Evolutionary conservation across 176 grass and related monocot species (phyloP), one percentile per base, ranked within the genome.

Genomic region (Triticum aestivum): DNA sequence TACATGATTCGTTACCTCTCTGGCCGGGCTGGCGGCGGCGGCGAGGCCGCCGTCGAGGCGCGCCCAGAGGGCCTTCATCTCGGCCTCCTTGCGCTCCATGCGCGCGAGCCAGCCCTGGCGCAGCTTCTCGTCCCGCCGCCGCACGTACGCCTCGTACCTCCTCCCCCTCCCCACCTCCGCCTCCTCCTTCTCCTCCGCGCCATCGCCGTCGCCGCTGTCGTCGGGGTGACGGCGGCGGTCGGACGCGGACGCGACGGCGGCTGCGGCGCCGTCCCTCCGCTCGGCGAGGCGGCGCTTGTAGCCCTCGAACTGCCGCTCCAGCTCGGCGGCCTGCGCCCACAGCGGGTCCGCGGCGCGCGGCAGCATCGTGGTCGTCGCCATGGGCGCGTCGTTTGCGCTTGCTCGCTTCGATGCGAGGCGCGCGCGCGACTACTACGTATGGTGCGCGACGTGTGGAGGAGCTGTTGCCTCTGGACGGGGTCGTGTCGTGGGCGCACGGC

Each of bases 11-110:
- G 4, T 77, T 39, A 90, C 84, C 88, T 86, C 61, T 87, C 21
- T 29, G 42, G 20, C 64, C 2, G 26, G 59, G 61, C 45, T 2
- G 34, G 75, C 58, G 61, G 26, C 0, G 42, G 68, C 56, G 72
- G 11, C n/a, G 68, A 79, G 32, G 33, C 65, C 11, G 44, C 68
- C 72, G 49, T 92, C 88, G 51, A 95, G 71, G 59, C 78, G 73
- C 63, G 84, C 91, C 93, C 91, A 91, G 83, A 93, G 87, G 4
- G 70, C 91, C 75, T 80, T 78, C 77, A 95, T 64, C 88, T 95
- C 83, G 47, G 82, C 88, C 69, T 85, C 91, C 83, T 93, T 95
- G 63, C 64, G 73, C 80, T 91, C 91, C 88, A 89, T 91, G 61
- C 86, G 79, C 42, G 71, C 75, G 75, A 77, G 91, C 88, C 79